Conservation (phyloP, 2,329 filamentous ascomycete species). For the Trichophyton verrucosum region DNA sequence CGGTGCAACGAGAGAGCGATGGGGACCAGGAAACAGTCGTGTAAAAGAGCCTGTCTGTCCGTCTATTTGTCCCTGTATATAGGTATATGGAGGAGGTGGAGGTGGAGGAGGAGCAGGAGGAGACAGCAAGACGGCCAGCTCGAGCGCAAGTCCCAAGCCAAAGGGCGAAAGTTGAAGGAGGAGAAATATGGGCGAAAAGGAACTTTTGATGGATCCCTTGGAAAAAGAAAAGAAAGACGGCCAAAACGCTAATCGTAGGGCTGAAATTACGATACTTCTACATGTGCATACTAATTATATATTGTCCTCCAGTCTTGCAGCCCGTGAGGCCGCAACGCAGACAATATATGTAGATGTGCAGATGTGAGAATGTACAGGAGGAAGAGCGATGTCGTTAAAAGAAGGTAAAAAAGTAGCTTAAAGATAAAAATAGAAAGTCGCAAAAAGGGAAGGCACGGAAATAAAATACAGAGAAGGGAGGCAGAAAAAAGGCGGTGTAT, state of each 20-base stretch:
- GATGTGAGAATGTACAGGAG: background rate
- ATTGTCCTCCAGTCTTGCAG: background rate
- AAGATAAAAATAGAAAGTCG: background rate
- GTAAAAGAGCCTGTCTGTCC: too few species aligned
- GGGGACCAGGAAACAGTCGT: too few species aligned
- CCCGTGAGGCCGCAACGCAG: background rate
- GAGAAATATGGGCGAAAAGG: conserved; percentile 7
- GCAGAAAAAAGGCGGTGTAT: conserved; percentile 1
- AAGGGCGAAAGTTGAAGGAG: background rate
- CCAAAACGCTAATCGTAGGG: conserved; percentile 4
- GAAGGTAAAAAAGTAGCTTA: background rate
- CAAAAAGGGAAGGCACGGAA: background rate
- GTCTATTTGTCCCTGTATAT: too few species aligned
- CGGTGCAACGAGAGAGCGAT: background rate
- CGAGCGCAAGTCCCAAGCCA: background rate
- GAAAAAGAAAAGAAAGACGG: conserved; percentile 1
- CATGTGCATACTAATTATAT: background rate
- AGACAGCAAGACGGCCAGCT: too few species aligned
- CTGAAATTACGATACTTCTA: conserved; percentile 1
- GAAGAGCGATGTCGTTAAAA: background rate
- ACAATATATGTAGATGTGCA: background rate
- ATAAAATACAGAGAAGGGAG: background rate
- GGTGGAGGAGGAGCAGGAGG: too few species aligned
- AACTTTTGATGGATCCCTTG: background rate
- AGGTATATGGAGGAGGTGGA: too few species aligned